A percentile compares a stretch with the other conserved stretches of the same genome.
These are phyloP conservation scores for Astrothelium subdiscretum DNA, from an alignment of 495 filamentous ascomycete species.

Conservation along the genomic window DNA sequence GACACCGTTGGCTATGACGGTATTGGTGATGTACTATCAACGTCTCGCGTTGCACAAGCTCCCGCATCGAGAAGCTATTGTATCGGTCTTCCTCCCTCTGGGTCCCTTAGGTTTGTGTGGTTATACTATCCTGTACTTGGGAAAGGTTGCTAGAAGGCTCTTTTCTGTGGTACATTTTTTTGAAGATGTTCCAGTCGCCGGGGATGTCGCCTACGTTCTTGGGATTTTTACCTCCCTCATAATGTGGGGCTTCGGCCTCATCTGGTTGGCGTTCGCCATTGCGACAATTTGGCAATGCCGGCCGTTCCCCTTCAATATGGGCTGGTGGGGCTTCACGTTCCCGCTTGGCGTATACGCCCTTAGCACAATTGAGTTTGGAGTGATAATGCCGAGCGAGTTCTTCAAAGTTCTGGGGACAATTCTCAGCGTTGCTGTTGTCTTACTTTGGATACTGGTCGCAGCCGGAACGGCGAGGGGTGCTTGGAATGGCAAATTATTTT, in stretches of 20 bases:
- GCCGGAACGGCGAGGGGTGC: conserved; percentile 21
- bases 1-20: conserved; percentile 41
- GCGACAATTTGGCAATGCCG: conserved; percentile 24
- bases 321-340: conserved; percentile 32
- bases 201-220: conserved; percentile 41
- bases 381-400: conserved; percentile 25
- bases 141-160: conserved; percentile 35
- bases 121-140: conserved; percentile 48
- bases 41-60: conserved; percentile 49
- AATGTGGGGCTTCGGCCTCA: conserved; percentile 49
- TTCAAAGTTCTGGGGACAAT: conserved; percentile 28
- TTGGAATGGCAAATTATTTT: conserved; percentile 23
- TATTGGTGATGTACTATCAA: conserved; percentile 52
- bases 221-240: conserved; percentile 44
- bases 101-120: conserved; percentile 52
- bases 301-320: conserved; percentile 30
- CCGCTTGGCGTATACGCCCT: conserved; percentile 27
- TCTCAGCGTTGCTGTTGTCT: conserved; percentile 23
- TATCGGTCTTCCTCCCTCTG: conserved; percentile 51
- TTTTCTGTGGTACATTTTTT: conserved; percentile 44
- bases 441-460: conserved; percentile 29
- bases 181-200: conserved; percentile 26
- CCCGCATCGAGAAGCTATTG: conserved; percentile 49
- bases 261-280: conserved; percentile 52
- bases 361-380: conserved; percentile 25